Evolutionary conservation across 768 basidiomycete species (phyloP).

Genomic region (Tulasnella sp.): DNA sequence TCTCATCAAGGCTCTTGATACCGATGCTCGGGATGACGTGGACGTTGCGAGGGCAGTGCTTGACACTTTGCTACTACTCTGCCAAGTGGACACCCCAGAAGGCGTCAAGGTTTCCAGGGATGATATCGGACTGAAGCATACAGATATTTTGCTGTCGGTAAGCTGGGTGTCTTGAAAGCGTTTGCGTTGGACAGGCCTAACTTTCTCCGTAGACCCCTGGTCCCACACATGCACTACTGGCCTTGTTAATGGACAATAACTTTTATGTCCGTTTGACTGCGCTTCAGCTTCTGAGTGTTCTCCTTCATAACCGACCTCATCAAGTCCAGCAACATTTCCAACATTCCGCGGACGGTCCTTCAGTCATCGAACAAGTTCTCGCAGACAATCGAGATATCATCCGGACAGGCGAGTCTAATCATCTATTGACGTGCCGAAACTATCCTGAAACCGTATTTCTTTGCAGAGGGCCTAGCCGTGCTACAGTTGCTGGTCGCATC

Average conservation of each 20-base stretch:
- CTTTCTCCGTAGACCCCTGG: slow-evolving; percentile 34
- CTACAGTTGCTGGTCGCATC: slow-evolving; percentile 70
- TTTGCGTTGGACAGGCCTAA: not conserved
- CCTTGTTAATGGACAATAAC: slow-evolving; percentile 56
- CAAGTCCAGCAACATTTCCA: slow-evolving; percentile 85
- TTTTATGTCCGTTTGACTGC: slow-evolving; percentile 81
- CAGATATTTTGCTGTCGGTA: slow-evolving; percentile 59
- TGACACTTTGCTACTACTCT: slow-evolving; percentile 77
- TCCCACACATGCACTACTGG: slow-evolving; percentile 59
- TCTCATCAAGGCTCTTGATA: slow-evolving; percentile 66
- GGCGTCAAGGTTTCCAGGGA: slow-evolving; percentile 27
- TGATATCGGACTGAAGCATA: slow-evolving; percentile 72
- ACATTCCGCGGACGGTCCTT: slow-evolving; percentile 61
- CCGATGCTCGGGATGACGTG: slow-evolving; percentile 79
- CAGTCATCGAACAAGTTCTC: slow-evolving; percentile 42
- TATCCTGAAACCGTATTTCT: slow-evolving; percentile 9
- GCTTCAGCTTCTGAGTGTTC: slow-evolving; percentile 63
- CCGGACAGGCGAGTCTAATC: slow-evolving; percentile 52
- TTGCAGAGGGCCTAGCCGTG: slow-evolving; percentile 67
- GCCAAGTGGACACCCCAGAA: slow-evolving; percentile 55
- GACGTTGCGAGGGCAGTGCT: slow-evolving; percentile 88
- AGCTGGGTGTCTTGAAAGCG: not conserved
- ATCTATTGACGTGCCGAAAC: slow-evolving; percentile 17
- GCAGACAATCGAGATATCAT: slow-evolving; percentile 79
- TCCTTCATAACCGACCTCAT: slow-evolving; percentile 72